Conservation (phyloP, 2,329 filamentous ascomycete species). For the Fusarium sp. region DNA sequence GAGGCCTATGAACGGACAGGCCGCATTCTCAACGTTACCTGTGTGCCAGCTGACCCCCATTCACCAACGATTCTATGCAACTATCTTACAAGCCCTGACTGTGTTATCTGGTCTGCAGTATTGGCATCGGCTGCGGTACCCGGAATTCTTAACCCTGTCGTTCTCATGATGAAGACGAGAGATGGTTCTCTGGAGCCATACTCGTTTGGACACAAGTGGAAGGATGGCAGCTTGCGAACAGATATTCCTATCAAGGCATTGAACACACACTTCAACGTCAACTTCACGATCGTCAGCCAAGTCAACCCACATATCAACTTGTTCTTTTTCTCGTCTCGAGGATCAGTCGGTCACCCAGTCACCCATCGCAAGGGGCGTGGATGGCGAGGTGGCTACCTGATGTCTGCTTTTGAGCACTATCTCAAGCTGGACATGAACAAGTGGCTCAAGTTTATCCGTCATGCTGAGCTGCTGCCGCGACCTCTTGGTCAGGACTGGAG, state of each 20-base stretch:
- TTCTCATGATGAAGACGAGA: slow-evolving; percentile 88
- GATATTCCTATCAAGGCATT: slow-evolving; percentile 95
- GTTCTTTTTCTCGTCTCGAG: slow-evolving; percentile 97
- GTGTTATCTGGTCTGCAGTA: slow-evolving; percentile 98
- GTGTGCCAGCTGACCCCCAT: slow-evolving; percentile 95
- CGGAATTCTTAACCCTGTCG: slow-evolving; percentile 93
- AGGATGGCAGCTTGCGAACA: slow-evolving; percentile 92
- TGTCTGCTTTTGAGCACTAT: slow-evolving; percentile 92
- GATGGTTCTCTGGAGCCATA: slow-evolving; percentile 86
- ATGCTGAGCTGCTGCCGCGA: slow-evolving; percentile 90
- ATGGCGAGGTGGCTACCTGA: slow-evolving; percentile 95
- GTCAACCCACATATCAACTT: slow-evolving; percentile 98
- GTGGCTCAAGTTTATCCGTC: slow-evolving; percentile 94
- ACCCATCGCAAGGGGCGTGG: slow-evolving; percentile 93
- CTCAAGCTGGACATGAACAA: slow-evolving; percentile 97
- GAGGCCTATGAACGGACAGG: slow-evolving; percentile 96
- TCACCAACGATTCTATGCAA: slow-evolving; percentile 93
- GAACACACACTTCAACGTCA: slow-evolving; percentile 98
- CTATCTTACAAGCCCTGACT: slow-evolving; percentile 94
- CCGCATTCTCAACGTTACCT: slow-evolving; percentile 94
- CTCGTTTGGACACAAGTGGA: slow-evolving; percentile 99
- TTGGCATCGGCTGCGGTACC: slow-evolving; percentile 95
- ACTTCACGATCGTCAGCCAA: slow-evolving; percentile 89
- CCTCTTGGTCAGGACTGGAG: slow-evolving; percentile 96
- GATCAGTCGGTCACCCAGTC: slow-evolving; percentile 90